Percentiles rank a stretch among this genome's conserved stretches.
Conservation (phyloP, 768 basidiomycete species). For the Butyriboletus loyo region DNA sequence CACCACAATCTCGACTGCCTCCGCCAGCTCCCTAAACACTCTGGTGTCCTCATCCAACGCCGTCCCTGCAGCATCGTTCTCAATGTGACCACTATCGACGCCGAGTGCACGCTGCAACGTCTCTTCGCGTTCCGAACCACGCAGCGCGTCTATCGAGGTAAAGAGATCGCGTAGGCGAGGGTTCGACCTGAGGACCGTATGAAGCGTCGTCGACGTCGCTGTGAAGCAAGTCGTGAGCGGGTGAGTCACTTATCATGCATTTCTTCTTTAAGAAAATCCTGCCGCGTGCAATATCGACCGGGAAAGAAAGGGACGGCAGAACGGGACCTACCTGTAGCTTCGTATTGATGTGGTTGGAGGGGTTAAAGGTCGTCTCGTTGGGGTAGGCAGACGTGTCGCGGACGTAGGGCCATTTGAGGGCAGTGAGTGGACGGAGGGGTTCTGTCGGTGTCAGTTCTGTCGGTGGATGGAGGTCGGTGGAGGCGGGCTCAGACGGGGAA, state of each 20-base stretch:
- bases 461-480: neutral
- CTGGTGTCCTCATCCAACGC: constrained; percentile 49
- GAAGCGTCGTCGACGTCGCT: constrained; percentile 70
- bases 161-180: constrained; percentile 52
- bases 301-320: neutral
- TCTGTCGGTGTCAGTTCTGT: constrained; percentile 34
- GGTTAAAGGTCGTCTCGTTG: constrained; percentile 85
- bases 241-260: too few species aligned
- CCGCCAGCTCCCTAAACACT: constrained; percentile 57
- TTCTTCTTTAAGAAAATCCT: too few species aligned
- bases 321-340: constrained; percentile 62
- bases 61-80: constrained; percentile 5
- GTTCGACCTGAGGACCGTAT: constrained; percentile 50
- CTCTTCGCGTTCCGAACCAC: constrained; percentile 62
- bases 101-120: constrained; percentile 66
- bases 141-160: constrained; percentile 54
- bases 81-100: constrained; percentile 46
- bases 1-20: constrained; percentile 65
- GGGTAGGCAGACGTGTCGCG: constrained; percentile 77
- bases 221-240: too few species aligned
- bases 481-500: neutral
- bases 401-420: constrained; percentile 83
- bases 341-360: constrained; percentile 69
- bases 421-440: constrained; percentile 62
- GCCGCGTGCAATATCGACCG: too few species aligned